Evolutionary conservation across 805 yeast genomes (phyloP), one percentile per base, ranked within the genome.

Genomic region (Metschnikowia corniflorae): DNA sequence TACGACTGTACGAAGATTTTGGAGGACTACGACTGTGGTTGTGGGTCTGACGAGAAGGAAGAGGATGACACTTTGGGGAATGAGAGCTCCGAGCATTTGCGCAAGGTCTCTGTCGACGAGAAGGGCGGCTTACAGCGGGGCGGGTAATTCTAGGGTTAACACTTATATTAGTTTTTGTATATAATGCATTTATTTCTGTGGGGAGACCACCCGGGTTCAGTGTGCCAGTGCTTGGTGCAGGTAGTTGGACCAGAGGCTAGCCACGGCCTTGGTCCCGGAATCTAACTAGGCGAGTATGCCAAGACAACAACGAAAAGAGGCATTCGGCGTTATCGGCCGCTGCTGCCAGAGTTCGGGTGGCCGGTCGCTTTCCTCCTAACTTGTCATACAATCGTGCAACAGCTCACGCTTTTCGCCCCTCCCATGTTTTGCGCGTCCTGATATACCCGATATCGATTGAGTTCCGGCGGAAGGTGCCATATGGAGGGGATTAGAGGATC

Each of bases 21-120:
- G 36, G 96, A 87, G 49, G 93, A 86, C 60, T 93, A 93, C 60
- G 95, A 89, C 53, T 91, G 98, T 67, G 98, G 98, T 0, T 91
- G 98, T 63, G 95, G 93, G 1, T 70, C 59, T 9, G 95, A 79
- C 33, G 91, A 80, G 50, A 77, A 73, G 47, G 71, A 65, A 31
- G 63, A 53, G 6, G 78, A 70, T 37, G 46, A 42, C 14, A 71
- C 74, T 2, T 53, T 68, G 38, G 66, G 65, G 2, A 50, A 52
- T 20, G 57, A 59, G 35, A 47, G 53, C 13, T 45, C 59, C 20
- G 49, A 47, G 33, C 78, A 74, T 50, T 53, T 76, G 42, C 55
- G 66, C 18, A 62, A 68, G 31, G 68, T 77, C 35, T 65, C 65
- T 36, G 58, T 72, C 7, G 62, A 60, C 26, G 77, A 77, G 37